Evolutionary conservation across 164 flowering plant species (phyloP), one percentile per base, ranked within the genome.

Genomic region (Platanus orientalis): DNA sequence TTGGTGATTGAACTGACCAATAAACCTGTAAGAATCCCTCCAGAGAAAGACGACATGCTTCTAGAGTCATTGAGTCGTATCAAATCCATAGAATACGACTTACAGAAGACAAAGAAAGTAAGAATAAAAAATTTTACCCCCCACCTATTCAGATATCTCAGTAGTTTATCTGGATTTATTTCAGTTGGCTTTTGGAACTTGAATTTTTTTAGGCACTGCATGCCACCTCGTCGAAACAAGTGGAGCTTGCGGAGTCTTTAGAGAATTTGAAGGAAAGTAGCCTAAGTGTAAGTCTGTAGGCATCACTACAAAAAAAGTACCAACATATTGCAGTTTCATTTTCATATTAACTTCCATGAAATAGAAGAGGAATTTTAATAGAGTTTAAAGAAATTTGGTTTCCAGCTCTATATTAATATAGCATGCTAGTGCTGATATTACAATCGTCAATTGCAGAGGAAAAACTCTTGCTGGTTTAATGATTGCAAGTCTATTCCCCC

Each of bases 81-180:
- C 45, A 89, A 75, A 69, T 83, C 80, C 47, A 92, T 92, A 28
- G 98, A 92, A 67, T 76, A 78, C 67, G 98, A 92, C 73, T 73
- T 92, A 62, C 92, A 80, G 72, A 89, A 84, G 80, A 92, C 96
- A 48, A 92, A 81, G 63, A 84, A 75, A 64, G 98, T 89, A 79
- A 77, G 79, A 61, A 45, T 89, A 79, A 77, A 78, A 61, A 45
- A 36, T 27, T 29, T 34, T 10, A 44, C 29, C 58, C 20, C 30
- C 1, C 12, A 2, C 16, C 1, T 32, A 44, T 10, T 4, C 52
- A 42, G 23, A 27, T 20, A 11, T 47, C 34, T 47, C 28, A 29
- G 36, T 39, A 7, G 25, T 6, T 28, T 55, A 27, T 32, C 23
- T 42, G 14, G 6, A 36, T 16, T 26, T 54, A 52, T 16, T 7